These are phyloP conservation scores for Triticum dicoccoides DNA, from an alignment of 176 grass and related monocot species.

Conservation along the genomic window DNA sequence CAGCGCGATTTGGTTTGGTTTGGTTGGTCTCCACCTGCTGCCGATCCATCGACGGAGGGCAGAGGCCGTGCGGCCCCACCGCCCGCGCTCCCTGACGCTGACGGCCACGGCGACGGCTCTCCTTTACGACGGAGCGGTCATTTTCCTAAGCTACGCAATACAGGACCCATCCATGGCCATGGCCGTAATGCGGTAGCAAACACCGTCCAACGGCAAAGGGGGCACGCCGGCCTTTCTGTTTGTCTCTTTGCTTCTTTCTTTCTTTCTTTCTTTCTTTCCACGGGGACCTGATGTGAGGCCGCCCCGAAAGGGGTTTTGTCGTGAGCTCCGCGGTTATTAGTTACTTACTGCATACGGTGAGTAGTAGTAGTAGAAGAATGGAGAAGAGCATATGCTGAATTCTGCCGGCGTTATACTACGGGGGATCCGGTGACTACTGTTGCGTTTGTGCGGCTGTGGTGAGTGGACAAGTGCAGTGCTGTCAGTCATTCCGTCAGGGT, in stretches of 20 bases:
- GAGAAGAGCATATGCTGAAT: not conserved
- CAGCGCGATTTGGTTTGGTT: no score
- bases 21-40: not conserved
- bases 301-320: not conserved
- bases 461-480: constrained; percentile 13
- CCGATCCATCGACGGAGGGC: not conserved
- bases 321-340: not conserved
- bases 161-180: not conserved
- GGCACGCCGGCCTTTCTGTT: constrained; percentile 19
- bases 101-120: not conserved
- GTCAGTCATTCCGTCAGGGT: not conserved
- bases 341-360: not conserved
- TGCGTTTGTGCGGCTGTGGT: not conserved
- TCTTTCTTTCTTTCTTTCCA: not conserved
- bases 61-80: not conserved
- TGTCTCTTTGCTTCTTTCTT: not conserved
- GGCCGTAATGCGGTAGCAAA: not conserved
- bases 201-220: not conserved
- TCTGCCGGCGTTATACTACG: not conserved
- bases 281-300: not conserved
- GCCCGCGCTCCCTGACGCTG: not conserved
- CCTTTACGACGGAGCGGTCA: not conserved
- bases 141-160: not conserved
- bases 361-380: no score
- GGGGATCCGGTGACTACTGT: not conserved